These are phyloP conservation scores for Claviceps monticola DNA, from an alignment of 2,329 filamentous ascomycete species.

Conservation along the genomic window DNA sequence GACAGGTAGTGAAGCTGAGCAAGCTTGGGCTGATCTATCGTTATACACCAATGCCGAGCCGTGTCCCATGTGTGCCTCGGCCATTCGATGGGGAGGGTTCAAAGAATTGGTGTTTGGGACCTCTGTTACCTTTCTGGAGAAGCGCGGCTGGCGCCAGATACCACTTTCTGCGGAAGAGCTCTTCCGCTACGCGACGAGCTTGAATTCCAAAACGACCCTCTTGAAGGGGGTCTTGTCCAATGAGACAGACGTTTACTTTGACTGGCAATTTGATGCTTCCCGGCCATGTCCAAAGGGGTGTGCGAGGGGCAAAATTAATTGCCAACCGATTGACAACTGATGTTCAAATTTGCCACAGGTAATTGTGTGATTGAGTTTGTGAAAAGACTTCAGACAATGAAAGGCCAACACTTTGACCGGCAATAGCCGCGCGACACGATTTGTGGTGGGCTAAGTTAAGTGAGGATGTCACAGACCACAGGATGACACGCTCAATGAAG, in stretches of 20 bases:
- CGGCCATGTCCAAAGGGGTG: constrained; percentile 4
- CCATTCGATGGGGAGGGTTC: constrained; percentile 42
- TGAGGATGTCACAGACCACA: too few species aligned
- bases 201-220: constrained; percentile 25
- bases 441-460: too few species aligned
- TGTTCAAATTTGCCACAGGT: neutral
- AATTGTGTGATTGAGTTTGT: neutral
- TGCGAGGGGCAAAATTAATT: neutral
- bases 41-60: constrained; percentile 44
- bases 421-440: neutral
- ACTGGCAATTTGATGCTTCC: constrained; percentile 35
- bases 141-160: constrained; percentile 38
- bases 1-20: constrained; percentile 23
- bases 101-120: constrained; percentile 41
- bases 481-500: too few species aligned
- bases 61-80: constrained; percentile 44
- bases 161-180: constrained; percentile 30
- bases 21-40: constrained; percentile 31
- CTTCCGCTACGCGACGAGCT: constrained; percentile 23
- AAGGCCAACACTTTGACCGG: neutral
- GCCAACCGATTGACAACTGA: neutral
- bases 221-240: constrained; percentile 31
- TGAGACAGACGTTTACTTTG: constrained; percentile 39
- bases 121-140: constrained; percentile 29
- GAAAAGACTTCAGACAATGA: neutral